Conservation (phyloP, 345 rosid genomes). For the Eutrema heterophyllum region DNA sequence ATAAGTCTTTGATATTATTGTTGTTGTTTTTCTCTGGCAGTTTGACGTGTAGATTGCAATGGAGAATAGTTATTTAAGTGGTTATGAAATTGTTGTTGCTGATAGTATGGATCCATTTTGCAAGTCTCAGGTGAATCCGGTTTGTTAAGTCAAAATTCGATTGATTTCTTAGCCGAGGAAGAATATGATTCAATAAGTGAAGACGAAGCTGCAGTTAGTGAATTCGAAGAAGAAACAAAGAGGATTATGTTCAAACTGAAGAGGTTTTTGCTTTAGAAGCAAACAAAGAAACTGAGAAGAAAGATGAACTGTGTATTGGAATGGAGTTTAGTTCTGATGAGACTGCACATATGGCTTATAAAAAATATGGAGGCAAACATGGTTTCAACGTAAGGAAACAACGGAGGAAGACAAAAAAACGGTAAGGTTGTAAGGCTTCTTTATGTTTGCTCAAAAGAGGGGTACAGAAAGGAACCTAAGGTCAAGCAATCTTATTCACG, state of each 20-base stretch:
- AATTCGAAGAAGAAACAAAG: not conserved
- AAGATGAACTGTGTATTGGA: not conserved
- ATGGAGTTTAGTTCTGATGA: not conserved
- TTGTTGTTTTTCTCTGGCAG: no score
- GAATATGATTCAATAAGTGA: not conserved
- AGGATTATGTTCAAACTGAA: not conserved
- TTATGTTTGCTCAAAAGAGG: conserved; percentile 6
- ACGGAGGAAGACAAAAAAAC: not conserved
- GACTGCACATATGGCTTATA: not conserved
- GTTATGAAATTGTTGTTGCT: no score
- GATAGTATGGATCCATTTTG: no score
- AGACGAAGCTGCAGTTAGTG: not conserved
- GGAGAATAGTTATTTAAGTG: no score
- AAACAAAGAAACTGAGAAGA: not conserved
- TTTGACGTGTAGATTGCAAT: no score
- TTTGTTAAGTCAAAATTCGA: not conserved
- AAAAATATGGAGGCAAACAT: not conserved
- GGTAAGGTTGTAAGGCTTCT: not conserved
- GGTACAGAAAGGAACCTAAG: not conserved
- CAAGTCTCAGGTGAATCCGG: not conserved
- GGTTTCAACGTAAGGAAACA: not conserved
- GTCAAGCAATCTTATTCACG: not conserved
- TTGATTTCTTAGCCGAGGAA: not conserved
- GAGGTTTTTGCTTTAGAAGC: not conserved
- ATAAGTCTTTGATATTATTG: no score